Conservation (phyloP, 2,329 filamentous ascomycete species). For the Cytospora piceae region DNA sequence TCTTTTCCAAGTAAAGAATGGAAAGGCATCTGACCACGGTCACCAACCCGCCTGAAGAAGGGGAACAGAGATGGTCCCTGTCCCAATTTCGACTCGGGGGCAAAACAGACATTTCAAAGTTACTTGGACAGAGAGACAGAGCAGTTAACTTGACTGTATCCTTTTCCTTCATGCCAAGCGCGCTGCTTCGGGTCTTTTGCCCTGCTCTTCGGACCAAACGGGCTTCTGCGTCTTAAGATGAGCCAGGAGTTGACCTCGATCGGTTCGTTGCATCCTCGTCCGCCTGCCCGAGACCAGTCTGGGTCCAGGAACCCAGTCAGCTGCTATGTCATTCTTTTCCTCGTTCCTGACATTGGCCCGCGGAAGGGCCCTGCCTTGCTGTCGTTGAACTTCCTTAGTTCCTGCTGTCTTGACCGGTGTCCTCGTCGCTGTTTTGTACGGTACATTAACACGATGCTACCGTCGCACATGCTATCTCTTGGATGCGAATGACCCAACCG, state of each 20-base stretch:
- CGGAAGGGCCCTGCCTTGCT: background rate
- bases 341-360: background rate
- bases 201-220: slow-evolving; percentile 14
- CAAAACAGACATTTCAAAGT: background rate
- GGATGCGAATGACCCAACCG: slow-evolving; percentile 21
- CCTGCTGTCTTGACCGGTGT: background rate
- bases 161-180: slow-evolving; percentile 24
- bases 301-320: background rate
- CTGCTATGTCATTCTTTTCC: background rate
- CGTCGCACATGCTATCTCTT: slow-evolving; percentile 21
- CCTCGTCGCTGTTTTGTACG: background rate
- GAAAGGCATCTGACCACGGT: too few species aligned
- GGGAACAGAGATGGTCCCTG: background rate
- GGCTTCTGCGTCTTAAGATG: slow-evolving; percentile 17
- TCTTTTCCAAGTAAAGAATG: too few species aligned
- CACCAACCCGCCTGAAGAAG: background rate
- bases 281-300: slow-evolving; percentile 1
- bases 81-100: background rate
- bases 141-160: background rate
- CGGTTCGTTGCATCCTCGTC: slow-evolving; percentile 22
- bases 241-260: slow-evolving; percentile 7
- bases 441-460: slow-evolving; percentile 10
- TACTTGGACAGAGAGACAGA: background rate
- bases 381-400: background rate
- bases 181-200: slow-evolving; percentile 20